These are phyloP conservation scores for Endothia cerciana DNA, from an alignment of 2,329 filamentous ascomycete species.

Conservation along the genomic window DNA sequence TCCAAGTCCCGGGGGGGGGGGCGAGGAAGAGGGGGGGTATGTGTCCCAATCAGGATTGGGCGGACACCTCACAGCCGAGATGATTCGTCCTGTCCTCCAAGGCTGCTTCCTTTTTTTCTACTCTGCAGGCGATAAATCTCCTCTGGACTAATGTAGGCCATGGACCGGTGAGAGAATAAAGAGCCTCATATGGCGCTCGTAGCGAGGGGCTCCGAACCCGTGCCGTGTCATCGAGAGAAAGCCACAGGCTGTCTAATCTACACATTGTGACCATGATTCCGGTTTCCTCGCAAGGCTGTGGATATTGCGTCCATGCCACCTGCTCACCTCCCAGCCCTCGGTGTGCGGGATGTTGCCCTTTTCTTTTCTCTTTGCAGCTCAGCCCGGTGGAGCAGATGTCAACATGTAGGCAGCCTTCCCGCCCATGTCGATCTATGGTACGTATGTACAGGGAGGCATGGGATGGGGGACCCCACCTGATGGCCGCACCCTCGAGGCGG, in stretches of 20 bases:
- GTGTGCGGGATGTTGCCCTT: neutral
- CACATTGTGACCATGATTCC: neutral
- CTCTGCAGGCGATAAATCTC: slow-evolving; percentile 15
- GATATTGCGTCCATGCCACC: neutral
- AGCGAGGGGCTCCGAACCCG: neutral
- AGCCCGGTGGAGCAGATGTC: neutral
- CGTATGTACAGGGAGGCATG: neutral
- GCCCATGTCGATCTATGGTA: neutral
- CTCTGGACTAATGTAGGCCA: slow-evolving; percentile 1
- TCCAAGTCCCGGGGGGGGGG: neutral
- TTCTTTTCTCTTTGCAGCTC: neutral
- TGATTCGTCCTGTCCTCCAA: slow-evolving; percentile 17
- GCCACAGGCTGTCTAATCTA: neutral
- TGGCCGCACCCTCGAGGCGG: slow-evolving; percentile 11
- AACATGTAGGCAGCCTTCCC: neutral
- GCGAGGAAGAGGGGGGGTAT: neutral
- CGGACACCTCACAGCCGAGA: slow-evolving; percentile 19
- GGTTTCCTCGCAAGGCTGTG: neutral
- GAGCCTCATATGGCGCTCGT: slow-evolving; percentile 4
- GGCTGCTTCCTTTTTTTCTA: neutral
- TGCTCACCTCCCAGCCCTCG: neutral
- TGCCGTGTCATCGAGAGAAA: neutral
- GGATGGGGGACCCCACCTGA: neutral
- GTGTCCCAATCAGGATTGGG: slow-evolving; percentile 11
- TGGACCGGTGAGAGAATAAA: slow-evolving; percentile 10